Percentiles rank a stretch among this genome's conserved stretches.
Evolutionary conservation across 208 protist genomes (phyloP).

Genomic region (Tritrichomonas foetus): DNA sequence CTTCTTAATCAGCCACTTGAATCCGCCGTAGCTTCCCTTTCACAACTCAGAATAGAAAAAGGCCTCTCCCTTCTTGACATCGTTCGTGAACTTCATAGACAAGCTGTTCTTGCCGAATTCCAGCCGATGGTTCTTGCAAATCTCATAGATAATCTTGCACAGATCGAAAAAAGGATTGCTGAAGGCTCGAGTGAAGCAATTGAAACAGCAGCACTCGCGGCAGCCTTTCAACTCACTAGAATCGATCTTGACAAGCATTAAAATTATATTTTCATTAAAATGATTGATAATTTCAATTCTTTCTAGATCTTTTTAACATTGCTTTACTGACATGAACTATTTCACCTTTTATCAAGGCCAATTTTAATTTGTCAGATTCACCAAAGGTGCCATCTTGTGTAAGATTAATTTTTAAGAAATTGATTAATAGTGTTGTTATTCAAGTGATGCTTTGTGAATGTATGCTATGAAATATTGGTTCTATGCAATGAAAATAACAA

Average conservation of each 20-base stretch:
- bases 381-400: too few relatives aligned
- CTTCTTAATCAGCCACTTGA: neutral
- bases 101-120: neutral
- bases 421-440: too few relatives aligned
- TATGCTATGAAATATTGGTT: too few relatives aligned
- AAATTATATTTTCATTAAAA: too few relatives aligned
- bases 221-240: neutral
- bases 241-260: constrained; percentile 25
- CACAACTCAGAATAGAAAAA: neutral
- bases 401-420: too few relatives aligned
- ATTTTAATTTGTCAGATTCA: too few relatives aligned
- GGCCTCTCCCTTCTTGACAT: neutral
- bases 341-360: too few relatives aligned
- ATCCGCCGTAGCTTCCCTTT: neutral
- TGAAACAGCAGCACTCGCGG: neutral
- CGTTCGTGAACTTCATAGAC: neutral
- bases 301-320: too few relatives aligned
- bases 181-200: neutral
- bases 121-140: neutral
- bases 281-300: too few relatives aligned
- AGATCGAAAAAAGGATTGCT: constrained; percentile 28
- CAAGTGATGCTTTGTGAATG: too few relatives aligned
- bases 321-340: too few relatives aligned
- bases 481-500: too few relatives aligned
- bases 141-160: neutral